Base-by-base conservation (phyloP, 306 rosid species). In the Quercus parvula region DNA sequence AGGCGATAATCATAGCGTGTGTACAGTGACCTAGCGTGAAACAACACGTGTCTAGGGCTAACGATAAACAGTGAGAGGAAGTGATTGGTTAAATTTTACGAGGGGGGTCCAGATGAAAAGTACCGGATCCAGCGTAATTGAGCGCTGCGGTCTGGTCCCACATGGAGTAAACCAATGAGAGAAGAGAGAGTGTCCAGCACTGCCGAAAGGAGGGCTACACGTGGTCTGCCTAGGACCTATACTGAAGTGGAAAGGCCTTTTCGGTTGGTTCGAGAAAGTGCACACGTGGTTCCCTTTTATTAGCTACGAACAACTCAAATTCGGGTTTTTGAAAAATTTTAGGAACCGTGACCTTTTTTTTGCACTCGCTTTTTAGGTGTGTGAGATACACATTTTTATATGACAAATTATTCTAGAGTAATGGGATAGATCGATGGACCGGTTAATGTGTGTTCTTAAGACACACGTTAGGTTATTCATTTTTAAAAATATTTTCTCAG, bases 131-230 rank as follows among this genome's bases (percentile, higher is more conserved):
- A 66, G 75, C 61, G 82, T 55, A 57, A 80, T 80, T 67, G 78
- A 81, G 52, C 13, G 38, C 78, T 19, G 74, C 13, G 13, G 49
- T 24, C 14, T 22, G 82, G 90, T 35, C 83, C 87, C 88, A 66
- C 76, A 2, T 41, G 1, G 4, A 0, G 0, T 0, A 3, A 5
- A 3, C 89, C 86, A 89, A 82, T 84, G 19, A 56, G 74, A 77
- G 35, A 9, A 6, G 68, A 58, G 38, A 3, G n/a, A 13, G 86
- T 89, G 92, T 78, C 81, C 69, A 57, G 79, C 85, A 86, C 84
- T 80, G 87, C 84, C 88, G 75, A 86, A 84, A 89, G 87, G 20
- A 17, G 17, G 18, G 68, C 20, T 24, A 75, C 83, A 82, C 87
- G 92, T 89, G 90, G 82, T 81, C 51, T 38, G 22, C 72, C 80